These are phyloP conservation scores for Solanum chmielewskii DNA, from an alignment of 257 asterid genomes.

Conservation along the genomic window DNA sequence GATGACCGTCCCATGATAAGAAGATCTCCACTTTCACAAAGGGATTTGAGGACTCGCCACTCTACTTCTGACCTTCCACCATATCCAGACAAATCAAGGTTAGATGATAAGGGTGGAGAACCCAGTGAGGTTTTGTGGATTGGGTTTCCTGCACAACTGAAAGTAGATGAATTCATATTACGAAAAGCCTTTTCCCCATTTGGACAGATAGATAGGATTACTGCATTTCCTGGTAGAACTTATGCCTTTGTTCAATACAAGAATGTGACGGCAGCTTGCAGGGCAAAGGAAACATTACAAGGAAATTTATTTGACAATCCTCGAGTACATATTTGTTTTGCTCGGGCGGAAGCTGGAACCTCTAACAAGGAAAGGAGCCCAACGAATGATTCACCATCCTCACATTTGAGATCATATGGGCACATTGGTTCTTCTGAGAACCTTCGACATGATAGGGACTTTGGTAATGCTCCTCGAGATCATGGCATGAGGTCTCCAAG, in stretches of 20 bases:
- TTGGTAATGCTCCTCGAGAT: conserved; percentile 31
- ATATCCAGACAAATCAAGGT: conserved; percentile 43
- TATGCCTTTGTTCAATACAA: conserved; percentile 85
- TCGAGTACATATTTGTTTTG: conserved; percentile 80
- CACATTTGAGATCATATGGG: conserved; percentile 34
- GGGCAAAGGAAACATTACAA: conserved; percentile 80
- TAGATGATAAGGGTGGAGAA: conserved; percentile 45
- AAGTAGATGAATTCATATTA: conserved; percentile 70
- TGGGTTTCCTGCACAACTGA: conserved; percentile 83
- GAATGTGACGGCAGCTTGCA: conserved; percentile 51
- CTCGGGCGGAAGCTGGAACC: conserved; percentile 55
- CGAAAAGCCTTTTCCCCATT: conserved; percentile 81
- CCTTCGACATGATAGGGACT: conserved; percentile 36
- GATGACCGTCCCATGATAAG: conserved; percentile 42
- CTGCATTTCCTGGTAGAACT: conserved; percentile 91
- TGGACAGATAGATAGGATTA: conserved; percentile 80
- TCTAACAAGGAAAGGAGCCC: conserved; percentile 53
- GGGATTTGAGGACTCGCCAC: conserved; percentile 58
- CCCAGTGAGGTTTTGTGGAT: conserved; percentile 93
- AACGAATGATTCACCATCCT: conserved; percentile 40
- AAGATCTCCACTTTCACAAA: conserved; percentile 38
- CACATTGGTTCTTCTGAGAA: conserved; percentile 34
- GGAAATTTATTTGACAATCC: conserved; percentile 89
- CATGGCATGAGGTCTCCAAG: conserved; percentile 44
- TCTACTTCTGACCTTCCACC: conserved; percentile 36